Conservation (phyloP, 176 grass and related monocot genomes). For the Eremochloa ophiuroides region DNA sequence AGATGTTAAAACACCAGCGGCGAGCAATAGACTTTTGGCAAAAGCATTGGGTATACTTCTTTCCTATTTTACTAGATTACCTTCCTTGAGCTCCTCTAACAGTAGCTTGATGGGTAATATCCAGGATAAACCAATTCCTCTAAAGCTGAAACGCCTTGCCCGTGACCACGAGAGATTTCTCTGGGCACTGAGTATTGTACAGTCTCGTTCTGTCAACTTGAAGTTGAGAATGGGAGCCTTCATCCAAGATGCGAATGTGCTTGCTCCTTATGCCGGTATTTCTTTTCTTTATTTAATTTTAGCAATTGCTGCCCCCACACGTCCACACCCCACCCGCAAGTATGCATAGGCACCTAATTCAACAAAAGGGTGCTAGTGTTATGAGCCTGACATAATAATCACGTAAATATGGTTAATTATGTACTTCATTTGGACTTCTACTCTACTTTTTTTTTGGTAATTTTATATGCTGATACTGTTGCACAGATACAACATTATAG, state of each 20-base stretch:
- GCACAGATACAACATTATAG: neutral
- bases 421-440: neutral
- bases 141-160: constrained; percentile 92
- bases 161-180: constrained; percentile 86
- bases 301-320: neutral
- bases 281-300: neutral
- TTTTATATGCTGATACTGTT: neutral
- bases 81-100: constrained; percentile 23
- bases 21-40: constrained; percentile 95
- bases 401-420: neutral
- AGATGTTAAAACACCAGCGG: constrained; percentile 58
- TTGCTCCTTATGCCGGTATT: constrained; percentile 93
- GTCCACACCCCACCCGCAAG: too few relatives aligned
- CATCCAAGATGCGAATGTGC: constrained; percentile 76
- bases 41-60: constrained; percentile 80
- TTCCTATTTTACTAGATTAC: constrained; percentile 29
- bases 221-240: constrained; percentile 85
- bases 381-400: neutral
- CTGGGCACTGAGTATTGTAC: constrained; percentile 83
- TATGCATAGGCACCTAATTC: neutral
- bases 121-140: constrained; percentile 70
- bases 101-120: constrained; percentile 30
- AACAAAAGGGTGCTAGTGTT: neutral
- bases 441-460: neutral
- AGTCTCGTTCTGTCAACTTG: constrained; percentile 68